These are phyloP conservation scores for Nakataea oryzae DNA, from an alignment of 2,329 filamentous ascomycete genomes.

Conservation along the genomic window DNA sequence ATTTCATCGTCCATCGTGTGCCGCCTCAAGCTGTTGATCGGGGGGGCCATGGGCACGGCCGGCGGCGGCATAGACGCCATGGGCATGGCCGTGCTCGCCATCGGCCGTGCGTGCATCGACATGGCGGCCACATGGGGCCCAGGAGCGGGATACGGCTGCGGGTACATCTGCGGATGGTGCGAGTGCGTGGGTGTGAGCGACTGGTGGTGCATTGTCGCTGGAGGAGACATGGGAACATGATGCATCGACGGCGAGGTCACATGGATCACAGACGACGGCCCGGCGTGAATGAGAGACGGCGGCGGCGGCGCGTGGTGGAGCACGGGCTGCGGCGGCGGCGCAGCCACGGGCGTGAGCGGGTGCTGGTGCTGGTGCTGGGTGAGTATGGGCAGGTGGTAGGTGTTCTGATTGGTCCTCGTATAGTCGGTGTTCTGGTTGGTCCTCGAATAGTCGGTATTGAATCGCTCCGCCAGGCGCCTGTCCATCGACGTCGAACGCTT, in stretches of 20 bases:
- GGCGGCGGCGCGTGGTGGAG: neutral
- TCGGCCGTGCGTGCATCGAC: neutral
- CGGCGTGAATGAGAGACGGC: neutral
- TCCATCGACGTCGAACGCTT: constrained; percentile 29
- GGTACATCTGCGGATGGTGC: constrained; percentile 6
- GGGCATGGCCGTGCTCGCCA: neutral
- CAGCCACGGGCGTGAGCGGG: constrained; percentile 7
- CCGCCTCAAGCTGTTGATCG: constrained; percentile 21
- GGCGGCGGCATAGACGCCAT: constrained; percentile 18
- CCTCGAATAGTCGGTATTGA: constrained; percentile 32
- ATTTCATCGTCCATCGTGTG: constrained; percentile 31
- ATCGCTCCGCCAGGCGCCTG: constrained; percentile 38
- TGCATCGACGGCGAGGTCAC: neutral
- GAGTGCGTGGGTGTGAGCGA: constrained; percentile 3
- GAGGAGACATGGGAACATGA: neutral
- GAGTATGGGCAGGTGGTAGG: constrained; percentile 5
- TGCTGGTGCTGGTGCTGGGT: constrained; percentile 1
- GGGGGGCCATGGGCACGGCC: constrained; percentile 14
- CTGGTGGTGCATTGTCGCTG: neutral
- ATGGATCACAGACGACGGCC: neutral
- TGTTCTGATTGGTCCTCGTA: constrained; percentile 21
- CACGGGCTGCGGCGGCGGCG: constrained; percentile 10
- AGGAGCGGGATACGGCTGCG: neutral
- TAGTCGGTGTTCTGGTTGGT: constrained; percentile 15
- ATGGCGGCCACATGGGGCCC: neutral